These are phyloP conservation scores for Metschnikowia borealis DNA, from an alignment of 805 yeast species.

Conservation along the genomic window DNA sequence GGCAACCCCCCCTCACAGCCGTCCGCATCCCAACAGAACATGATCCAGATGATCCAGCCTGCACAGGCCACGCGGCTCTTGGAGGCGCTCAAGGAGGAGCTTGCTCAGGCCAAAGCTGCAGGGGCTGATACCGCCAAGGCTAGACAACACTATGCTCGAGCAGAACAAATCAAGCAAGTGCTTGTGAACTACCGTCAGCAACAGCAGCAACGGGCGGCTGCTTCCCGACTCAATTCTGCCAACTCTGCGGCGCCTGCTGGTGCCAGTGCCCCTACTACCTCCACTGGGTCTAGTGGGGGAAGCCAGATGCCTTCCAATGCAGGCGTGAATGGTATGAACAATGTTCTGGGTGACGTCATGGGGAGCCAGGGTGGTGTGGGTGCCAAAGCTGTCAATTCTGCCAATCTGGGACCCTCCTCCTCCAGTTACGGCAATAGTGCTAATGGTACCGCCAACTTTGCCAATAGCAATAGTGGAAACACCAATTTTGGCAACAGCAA, in stretches of 20 bases:
- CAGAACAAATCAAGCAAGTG: constrained; percentile 59
- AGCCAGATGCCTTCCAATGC: no score
- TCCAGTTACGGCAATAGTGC: no score
- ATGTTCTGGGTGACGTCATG: not conserved
- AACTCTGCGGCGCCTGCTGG: not conserved
- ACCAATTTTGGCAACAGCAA: not conserved
- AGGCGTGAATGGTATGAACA: not conserved
- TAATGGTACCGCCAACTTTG: not conserved
- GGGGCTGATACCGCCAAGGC: constrained; percentile 50
- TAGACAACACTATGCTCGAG: constrained; percentile 57
- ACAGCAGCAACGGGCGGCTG: constrained; percentile 36
- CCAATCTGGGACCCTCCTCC: not conserved
- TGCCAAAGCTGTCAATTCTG: not conserved
- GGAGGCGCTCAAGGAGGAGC: constrained; percentile 54
- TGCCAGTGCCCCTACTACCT: not conserved
- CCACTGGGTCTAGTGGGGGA: no score
- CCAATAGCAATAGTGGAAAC: not conserved
- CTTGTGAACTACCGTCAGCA: constrained; percentile 53
- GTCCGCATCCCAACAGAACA: constrained; percentile 12
- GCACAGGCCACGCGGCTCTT: constrained; percentile 56
- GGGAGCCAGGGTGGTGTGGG: not conserved
- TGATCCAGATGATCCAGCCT: constrained; percentile 34
- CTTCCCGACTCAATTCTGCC: constrained; percentile 8
- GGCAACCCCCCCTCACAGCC: constrained; percentile 6
- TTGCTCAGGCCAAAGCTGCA: constrained; percentile 56